Evolutionary conservation across 306 rosid genomes (phyloP), one percentile per base, ranked within the genome.

Genomic region (Fagus crenata): DNA sequence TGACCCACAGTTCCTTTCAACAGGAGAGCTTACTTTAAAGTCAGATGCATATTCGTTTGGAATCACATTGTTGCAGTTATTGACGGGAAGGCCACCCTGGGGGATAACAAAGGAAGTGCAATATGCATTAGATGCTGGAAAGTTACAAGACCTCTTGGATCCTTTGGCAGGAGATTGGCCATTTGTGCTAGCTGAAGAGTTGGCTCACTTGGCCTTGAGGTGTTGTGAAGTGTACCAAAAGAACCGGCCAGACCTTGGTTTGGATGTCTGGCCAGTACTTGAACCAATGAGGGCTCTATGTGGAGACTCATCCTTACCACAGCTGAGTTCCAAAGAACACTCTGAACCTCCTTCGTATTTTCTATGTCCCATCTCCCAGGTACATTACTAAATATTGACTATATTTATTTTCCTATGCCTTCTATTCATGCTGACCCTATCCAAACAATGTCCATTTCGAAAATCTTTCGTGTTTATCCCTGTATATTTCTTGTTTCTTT

Each of bases 131-230:
- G 85, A 81, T 41, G 64, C 71, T 51, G 91, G 98, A 82, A 85
- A 85, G 31, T 73, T 95, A 67, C 71, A 84, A 69, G 76, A 78
- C 22, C 58, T 90, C 56, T 76, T 95, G 81, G 99, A 95, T 89
- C 93, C 97, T 68, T 89, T 89, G 81, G 97, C 93, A n/a, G 99
- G 99, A 78, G 93, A 88, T 31, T 92, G 97, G 99, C 97, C 97
- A 18, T 71, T 90, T 78, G 93, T 77, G 68, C 84, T 79, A 78
- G 98, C 93, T 9, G 91, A 87, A 68, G 85, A 87, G 78, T 81
- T 92, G 78, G 78, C 84, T 89, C 77, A 65, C 70, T 73, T 95
- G 86, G 99, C 97, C 53, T 74, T 95, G 69, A 85, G 93, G 80
- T 95, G 99, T 54, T 88, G 96, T 39, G 97, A 88, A 76, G 75